Evolutionary conservation across 495 filamentous ascomycete genomes (phyloP).

Genomic region (Filosporella fistucella): DNA sequence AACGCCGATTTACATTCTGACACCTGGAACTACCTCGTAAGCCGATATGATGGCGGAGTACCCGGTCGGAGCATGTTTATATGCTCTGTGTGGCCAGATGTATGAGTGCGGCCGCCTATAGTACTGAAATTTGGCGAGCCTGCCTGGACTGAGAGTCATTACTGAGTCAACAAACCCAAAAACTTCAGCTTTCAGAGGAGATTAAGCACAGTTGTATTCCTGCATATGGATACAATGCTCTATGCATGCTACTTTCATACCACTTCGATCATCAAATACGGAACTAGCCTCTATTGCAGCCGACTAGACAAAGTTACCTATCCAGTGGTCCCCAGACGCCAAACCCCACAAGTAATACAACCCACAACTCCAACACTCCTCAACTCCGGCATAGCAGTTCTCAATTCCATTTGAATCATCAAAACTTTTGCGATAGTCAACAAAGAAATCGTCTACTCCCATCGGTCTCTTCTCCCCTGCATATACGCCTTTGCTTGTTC

Average conservation of each 20-base stretch:
- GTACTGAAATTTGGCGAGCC: not conserved
- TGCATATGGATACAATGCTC: not conserved
- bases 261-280: not conserved
- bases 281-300: not conserved
- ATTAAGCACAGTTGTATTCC: not conserved
- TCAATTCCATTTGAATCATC: not conserved
- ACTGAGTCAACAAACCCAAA: not conserved
- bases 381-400: not conserved
- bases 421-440: not conserved
- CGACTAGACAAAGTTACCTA: not conserved
- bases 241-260: not conserved
- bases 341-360: not conserved
- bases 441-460: not conserved
- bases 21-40: not conserved
- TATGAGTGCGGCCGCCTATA: not conserved
- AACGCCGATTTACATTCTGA: not conserved
- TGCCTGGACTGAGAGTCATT: not conserved
- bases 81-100: too few relatives aligned
- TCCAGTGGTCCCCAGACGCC: not conserved
- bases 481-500: slow-evolving; percentile 7
- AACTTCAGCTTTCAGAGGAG: not conserved
- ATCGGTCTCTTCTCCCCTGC: not conserved
- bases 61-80: slow-evolving; percentile 17
- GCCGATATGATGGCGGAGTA: slow-evolving; percentile 11
- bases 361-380: not conserved